These are phyloP conservation scores for Metarhizium rileyi DNA, from an alignment of 2,329 filamentous ascomycete genomes.

Conservation along the genomic window DNA sequence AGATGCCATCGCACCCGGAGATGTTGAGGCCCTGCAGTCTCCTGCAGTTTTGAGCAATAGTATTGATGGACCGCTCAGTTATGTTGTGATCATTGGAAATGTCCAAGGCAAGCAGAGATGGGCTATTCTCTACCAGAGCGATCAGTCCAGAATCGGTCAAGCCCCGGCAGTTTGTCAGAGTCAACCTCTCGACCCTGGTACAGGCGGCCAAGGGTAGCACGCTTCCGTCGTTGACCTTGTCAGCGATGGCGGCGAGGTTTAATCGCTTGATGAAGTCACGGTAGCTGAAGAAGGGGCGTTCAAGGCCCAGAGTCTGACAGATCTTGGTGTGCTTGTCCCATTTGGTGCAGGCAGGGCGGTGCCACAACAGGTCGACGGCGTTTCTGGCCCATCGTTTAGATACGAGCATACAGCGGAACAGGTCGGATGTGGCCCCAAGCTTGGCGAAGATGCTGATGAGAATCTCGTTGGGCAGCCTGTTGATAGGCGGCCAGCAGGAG, in stretches of 20 bases:
- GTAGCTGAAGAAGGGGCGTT: constrained; percentile 79
- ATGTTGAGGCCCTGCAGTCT: constrained; percentile 89
- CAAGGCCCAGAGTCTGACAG: constrained; percentile 63
- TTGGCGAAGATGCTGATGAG: constrained; percentile 88
- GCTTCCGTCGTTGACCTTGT: constrained; percentile 77
- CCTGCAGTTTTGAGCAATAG: constrained; percentile 71
- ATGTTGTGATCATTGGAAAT: constrained; percentile 78
- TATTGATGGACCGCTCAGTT: constrained; percentile 69
- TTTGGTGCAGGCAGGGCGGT: constrained; percentile 80
- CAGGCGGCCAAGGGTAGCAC: constrained; percentile 73
- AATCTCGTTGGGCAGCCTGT: constrained; percentile 83
- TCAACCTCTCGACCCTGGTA: constrained; percentile 85
- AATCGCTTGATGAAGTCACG: constrained; percentile 83
- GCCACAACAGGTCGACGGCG: constrained; percentile 88
- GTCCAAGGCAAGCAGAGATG: constrained; percentile 77
- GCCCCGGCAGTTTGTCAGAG: constrained; percentile 78
- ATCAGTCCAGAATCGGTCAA: constrained; percentile 78
- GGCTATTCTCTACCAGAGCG: constrained; percentile 68
- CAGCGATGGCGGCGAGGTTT: constrained; percentile 72
- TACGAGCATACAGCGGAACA: constrained; percentile 86
- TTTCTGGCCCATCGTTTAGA: constrained; percentile 90
- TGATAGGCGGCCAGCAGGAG: constrained; percentile 66
- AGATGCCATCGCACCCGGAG: constrained; percentile 73
- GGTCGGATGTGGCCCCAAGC: constrained; percentile 63
- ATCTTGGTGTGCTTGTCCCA: constrained; percentile 76